Evolutionary conservation across 2,329 filamentous ascomycete species (phyloP).

Genomic region (Xylariomycetidae sp.): DNA sequence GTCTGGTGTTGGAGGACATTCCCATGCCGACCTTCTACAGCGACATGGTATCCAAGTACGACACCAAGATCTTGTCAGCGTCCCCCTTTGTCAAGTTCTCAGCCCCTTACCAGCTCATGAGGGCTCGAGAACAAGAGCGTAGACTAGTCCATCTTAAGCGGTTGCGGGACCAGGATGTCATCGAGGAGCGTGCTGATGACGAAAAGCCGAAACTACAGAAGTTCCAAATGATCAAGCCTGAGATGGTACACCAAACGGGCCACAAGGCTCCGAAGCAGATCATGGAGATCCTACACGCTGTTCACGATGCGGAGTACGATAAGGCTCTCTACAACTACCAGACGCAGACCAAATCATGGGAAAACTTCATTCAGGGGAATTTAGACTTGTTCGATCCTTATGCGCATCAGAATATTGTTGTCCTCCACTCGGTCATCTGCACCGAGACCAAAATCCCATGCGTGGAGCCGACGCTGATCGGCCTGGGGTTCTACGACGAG

Average conservation of each 20-base stretch:
- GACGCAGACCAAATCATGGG: conserved; percentile 94
- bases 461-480: conserved; percentile 82
- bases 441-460: conserved; percentile 92
- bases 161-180: conserved; percentile 70
- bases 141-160: conserved; percentile 76
- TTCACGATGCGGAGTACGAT: conserved; percentile 95
- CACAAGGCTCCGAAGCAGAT: conserved; percentile 79
- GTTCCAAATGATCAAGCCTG: conserved; percentile 88
- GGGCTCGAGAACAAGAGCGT: conserved; percentile 84
- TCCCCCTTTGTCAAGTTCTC: conserved; percentile 96
- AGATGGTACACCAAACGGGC: conserved; percentile 86
- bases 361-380: conserved; percentile 86
- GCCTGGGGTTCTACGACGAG: conserved; percentile 90
- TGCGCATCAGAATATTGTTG: conserved; percentile 92
- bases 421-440: conserved; percentile 90
- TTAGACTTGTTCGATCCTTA: conserved; percentile 89
- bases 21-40: conserved; percentile 91
- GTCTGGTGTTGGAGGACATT: conserved; percentile 68
- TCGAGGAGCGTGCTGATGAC: conserved; percentile 50
- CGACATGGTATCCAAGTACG: conserved; percentile 88
- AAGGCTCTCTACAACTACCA: conserved; percentile 90
- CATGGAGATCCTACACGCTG: conserved; percentile 88
- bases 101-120: conserved; percentile 88
- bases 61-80: conserved; percentile 88
- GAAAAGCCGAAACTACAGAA: conserved; percentile 63